These are phyloP conservation scores for Penicillium roqueforti DNA, from an alignment of 495 filamentous ascomycete species.

Conservation along the genomic window DNA sequence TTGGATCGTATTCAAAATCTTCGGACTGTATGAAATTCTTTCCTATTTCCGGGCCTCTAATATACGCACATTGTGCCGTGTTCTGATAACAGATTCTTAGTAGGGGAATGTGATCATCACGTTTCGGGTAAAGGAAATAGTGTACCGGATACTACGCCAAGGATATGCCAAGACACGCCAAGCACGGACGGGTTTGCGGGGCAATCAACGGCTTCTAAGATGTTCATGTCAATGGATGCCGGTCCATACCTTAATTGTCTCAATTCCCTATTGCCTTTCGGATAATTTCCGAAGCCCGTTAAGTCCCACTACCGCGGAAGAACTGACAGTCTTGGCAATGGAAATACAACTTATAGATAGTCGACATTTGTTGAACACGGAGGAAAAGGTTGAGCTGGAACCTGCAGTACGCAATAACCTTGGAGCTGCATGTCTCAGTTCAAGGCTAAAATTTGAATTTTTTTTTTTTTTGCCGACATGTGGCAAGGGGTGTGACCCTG, in stretches of 20 bases:
- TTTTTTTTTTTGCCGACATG: neutral
- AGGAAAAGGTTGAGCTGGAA: neutral
- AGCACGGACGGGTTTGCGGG: too few species aligned
- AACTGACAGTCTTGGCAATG: neutral
- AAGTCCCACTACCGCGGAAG: neutral
- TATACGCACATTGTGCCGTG: too few species aligned
- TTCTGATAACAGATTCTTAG: too few species aligned
- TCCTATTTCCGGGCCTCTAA: too few species aligned
- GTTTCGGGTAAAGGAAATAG: too few species aligned
- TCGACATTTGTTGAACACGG: neutral
- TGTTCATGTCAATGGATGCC: too few species aligned
- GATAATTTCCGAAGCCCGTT: neutral
- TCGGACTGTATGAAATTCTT: too few species aligned
- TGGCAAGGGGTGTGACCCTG: neutral
- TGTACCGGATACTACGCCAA: too few species aligned
- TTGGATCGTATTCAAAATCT: too few species aligned
- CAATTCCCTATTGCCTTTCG: neutral
- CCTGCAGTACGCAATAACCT: neutral
- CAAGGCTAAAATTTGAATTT: neutral
- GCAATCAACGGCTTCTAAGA: too few species aligned
- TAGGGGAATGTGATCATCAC: too few species aligned
- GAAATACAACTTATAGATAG: neutral
- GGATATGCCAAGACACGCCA: too few species aligned
- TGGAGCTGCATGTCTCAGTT: neutral
- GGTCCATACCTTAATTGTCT: conserved; percentile 1